Conservation (phyloP, 768 basidiomycete genomes). For the Cystofilobasidium bisporidii region DNA sequence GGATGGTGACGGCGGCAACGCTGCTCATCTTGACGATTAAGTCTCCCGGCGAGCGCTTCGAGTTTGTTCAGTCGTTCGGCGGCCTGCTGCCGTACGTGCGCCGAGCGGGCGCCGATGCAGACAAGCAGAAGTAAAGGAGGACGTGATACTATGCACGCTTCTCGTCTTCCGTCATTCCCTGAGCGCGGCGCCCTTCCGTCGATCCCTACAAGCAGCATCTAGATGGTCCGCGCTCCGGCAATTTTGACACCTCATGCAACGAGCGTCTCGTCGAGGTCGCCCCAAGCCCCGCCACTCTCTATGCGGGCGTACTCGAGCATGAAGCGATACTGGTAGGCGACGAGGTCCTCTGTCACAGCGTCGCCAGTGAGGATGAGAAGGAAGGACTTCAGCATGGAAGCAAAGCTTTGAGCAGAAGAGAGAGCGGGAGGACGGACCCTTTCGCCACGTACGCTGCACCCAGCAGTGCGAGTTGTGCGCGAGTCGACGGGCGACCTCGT, state of each 20-base stretch:
- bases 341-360: slow-evolving; percentile 3
- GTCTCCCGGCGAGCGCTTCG: slow-evolving; percentile 8
- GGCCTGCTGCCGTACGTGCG: slow-evolving; percentile 16
- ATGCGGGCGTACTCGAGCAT: slow-evolving; percentile 5
- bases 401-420: background rate
- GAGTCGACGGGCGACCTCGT: slow-evolving; percentile 15
- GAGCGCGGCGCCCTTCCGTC: too few relatives aligned
- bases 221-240: too few relatives aligned
- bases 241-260: too few relatives aligned
- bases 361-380: too few relatives aligned
- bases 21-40: slow-evolving; percentile 10
- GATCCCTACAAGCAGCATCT: background rate
- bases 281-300: background rate
- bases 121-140: background rate
- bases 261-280: slow-evolving; percentile 5
- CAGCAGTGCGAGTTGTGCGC: slow-evolving; percentile 11
- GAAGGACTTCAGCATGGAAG: background rate
- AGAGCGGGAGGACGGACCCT: background rate
- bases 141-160: too few relatives aligned
- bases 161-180: too few relatives aligned
- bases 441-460: slow-evolving; percentile 16
- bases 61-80: slow-evolving; percentile 1
- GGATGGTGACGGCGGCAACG: slow-evolving; percentile 9
- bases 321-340: slow-evolving; percentile 9
- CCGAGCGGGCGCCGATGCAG: background rate